Base-by-base conservation (phyloP, 2,329 filamentous ascomycete genomes). In the Stenocarpella maydis region DNA sequence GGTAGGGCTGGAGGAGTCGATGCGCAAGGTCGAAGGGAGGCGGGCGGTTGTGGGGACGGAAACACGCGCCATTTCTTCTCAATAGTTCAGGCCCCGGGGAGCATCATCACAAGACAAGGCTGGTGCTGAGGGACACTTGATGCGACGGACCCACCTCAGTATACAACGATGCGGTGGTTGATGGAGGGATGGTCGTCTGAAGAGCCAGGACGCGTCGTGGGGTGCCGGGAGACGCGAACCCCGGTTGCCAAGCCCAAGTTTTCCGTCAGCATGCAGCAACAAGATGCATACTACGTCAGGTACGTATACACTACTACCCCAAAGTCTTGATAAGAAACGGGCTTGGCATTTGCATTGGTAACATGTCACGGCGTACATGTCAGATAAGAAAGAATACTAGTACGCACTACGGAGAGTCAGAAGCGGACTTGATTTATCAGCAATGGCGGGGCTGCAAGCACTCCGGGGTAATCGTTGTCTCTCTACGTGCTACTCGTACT, bases 11-110 rank as follows among this genome's bases (percentile, higher is more conserved):
- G 87, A 83, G 10, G 91, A 83, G 69, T 90, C 86, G 75, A 95
- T 86, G 74, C 90, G 90, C 72, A 94, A 84, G 34, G 88, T 86
- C 63, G 92, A 90, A n/a, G 91, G 86, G 61, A 96, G 86, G 73
- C 91, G 89, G 68, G 89, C 89, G 64, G 88, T 89, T 55, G 91
- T 92, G 21, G 93, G 92, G 45, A 93, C 83, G 67, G 90, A 90
- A 70, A 92, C 81, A 65, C 82, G 84, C 64, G 85, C 80, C 86
- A 88, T 88, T 14, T 31, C 55, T 65, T 47, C 2, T 45, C 26
- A n/a, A 21, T 12, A 43, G 19, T 43, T 31, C 2, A 58, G 10
- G 7, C 58, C 43, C 24, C 50, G 15, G 2, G 34, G 15, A 67
- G 21, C 41, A 54, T 58, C 10, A 67, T 47, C n/a, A 49, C 52